Evolutionary conservation across 768 basidiomycete genomes (phyloP).

Genomic region (Piloderma croceum): DNA sequence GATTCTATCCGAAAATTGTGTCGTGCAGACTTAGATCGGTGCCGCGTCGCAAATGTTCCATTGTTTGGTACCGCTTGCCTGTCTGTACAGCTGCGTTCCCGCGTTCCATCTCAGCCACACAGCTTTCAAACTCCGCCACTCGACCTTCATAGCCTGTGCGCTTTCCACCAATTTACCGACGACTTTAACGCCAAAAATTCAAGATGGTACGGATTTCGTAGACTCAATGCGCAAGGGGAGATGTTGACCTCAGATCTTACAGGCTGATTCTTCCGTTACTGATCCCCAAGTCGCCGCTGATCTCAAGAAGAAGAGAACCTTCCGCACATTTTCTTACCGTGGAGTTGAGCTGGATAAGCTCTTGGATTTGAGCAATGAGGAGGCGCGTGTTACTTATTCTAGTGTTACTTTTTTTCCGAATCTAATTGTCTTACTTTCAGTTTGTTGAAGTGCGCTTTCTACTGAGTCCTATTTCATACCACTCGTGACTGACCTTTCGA

Average conservation of each 20-base stretch:
- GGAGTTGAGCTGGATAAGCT: conserved; percentile 98
- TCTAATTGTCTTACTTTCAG: conserved; percentile 27
- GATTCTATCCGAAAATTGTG: conserved; percentile 73
- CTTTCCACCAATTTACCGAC: conserved; percentile 21
- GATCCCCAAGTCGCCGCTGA: conserved; percentile 93
- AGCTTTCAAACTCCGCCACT: neutral
- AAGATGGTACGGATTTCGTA: conserved; percentile 25
- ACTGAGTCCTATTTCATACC: neutral
- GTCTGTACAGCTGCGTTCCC: conserved; percentile 8
- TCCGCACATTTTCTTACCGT: conserved; percentile 98
- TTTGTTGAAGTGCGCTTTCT: conserved; percentile 66
- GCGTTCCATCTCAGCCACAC: conserved; percentile 17
- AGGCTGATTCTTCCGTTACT: conserved; percentile 83
- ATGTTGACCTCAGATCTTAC: too few species aligned
- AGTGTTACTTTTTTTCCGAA: neutral
- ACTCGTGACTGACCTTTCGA: too few species aligned
- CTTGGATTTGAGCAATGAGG: conserved; percentile 92
- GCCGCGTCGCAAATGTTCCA: too few species aligned
- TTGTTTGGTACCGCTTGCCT: too few species aligned
- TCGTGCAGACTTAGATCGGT: conserved; percentile 16
- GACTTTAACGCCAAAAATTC: conserved; percentile 15
- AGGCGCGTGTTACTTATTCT: conserved; percentile 46
- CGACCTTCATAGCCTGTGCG: conserved; percentile 9
- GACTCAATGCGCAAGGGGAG: neutral
- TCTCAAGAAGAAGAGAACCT: conserved; percentile 97